Evolutionary conservation across 2,329 filamentous ascomycete genomes (phyloP).

Genomic region (Aspergillus sp.): DNA sequence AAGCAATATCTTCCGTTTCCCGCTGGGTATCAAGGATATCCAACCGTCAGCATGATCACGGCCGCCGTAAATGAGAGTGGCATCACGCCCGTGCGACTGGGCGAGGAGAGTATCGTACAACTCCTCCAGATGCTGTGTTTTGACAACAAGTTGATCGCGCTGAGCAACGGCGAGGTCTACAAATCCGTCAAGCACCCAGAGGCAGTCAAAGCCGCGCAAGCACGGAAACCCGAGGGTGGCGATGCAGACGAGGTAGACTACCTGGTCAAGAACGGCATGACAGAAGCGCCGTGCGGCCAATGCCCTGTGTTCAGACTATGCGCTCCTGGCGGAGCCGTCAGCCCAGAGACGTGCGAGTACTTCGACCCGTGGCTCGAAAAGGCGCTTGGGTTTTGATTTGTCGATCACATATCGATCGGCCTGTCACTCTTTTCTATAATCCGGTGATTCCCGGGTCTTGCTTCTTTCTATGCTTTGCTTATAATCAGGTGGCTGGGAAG

Average conservation of each 20-base stretch:
- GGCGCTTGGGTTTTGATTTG: constrained; percentile 28
- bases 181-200: constrained; percentile 36
- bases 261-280: constrained; percentile 64
- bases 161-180: constrained; percentile 47
- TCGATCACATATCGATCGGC: not conserved
- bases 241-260: constrained; percentile 33
- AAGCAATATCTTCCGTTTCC: constrained; percentile 46
- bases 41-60: constrained; percentile 72
- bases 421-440: too few species aligned
- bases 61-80: constrained; percentile 61
- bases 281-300: constrained; percentile 80
- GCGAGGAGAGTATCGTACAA: constrained; percentile 71
- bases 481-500: constrained; percentile 2
- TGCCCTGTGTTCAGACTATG: constrained; percentile 94
- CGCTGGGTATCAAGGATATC: constrained; percentile 67
- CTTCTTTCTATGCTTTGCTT: not conserved
- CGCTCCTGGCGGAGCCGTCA: constrained; percentile 83
- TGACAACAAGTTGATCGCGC: constrained; percentile 71
- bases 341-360: constrained; percentile 83
- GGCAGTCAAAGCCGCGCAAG: constrained; percentile 27
- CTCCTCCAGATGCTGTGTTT: constrained; percentile 82
- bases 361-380: constrained; percentile 72
- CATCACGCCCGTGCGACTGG: constrained; percentile 63
- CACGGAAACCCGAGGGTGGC: constrained; percentile 22
- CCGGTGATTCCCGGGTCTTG: too few species aligned